Base-by-base conservation (phyloP, 2,329 filamentous ascomycete genomes). In the Scopulariopsis brevicaulis region DNA sequence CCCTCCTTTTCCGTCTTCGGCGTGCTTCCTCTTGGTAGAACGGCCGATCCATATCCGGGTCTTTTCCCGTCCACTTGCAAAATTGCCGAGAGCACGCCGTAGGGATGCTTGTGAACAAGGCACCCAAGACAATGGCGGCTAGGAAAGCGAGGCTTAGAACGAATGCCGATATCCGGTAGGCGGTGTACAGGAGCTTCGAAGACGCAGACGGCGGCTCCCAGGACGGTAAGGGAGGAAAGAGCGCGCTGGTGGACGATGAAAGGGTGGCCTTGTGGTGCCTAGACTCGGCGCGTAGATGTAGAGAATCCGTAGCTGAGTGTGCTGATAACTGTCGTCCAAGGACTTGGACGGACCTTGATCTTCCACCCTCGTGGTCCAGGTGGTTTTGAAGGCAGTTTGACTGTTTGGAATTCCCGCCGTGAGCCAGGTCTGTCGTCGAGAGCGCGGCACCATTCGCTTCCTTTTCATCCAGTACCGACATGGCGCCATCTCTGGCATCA, bases 211-310 rank as follows among this genome's bases (percentile, higher is more conserved):
- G 81, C 56, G 0, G 87, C 85, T 0, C 90, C 64, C 96, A 96
- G 1, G 90, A 74, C 0, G 91, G 91, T 10, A 96, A 71, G 1
- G 90, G 89, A 6, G 91, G 91, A 63, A 96, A 96, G 5, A 96
- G 74, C 3, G 89, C 87, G 63, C 92, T 86, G 1, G 89, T 92
- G 62, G 83, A 80, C 8, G 84, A 84, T 1, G 84, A 83, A 0
- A 56, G 46, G 10, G 55, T 51, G 10, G 55, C 46, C 11, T 24
- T 56, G 55, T 56, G 55, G 22, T 56, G 87, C 85, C 71, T 77
- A 78, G 15, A 77, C 67, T 59, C 68, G 72, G 51, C 71, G 22
- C 40, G 15, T 14, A 54, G 43, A 32, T 54, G 32, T 5, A 56
- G 37, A 50, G 54, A 56, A 28, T 35, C 43, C 20, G 32, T 55